A percentile compares a stretch with the other conserved stretches of the same genome.
phyloP scores from a whole-genome alignment of 768 basidiomycete species.

The Termitomyces sp. region DNA sequence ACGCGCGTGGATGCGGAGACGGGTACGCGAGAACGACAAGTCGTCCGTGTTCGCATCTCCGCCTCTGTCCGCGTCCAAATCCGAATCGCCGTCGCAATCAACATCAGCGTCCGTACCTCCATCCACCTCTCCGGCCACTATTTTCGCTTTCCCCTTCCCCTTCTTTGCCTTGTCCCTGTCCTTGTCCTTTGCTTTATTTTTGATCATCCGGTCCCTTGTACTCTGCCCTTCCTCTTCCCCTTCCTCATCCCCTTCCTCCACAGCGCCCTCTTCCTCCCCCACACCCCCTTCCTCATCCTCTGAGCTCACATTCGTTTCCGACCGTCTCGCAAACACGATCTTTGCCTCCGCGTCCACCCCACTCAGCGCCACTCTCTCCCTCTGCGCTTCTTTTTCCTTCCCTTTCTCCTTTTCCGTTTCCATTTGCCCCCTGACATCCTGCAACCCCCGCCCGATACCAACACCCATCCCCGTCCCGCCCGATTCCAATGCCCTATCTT shows the following conservation, averaged over 20 bases:
- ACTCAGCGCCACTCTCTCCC: background rate
- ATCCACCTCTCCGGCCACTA: background rate
- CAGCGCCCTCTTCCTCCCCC: background rate
- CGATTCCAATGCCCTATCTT: background rate
- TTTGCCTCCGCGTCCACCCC: slow-evolving; percentile 8
- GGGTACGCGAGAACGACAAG: background rate
- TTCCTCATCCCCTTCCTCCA: background rate
- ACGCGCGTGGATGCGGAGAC: background rate
- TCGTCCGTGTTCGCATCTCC: background rate
- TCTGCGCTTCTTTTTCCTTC: background rate
- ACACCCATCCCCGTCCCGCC: slow-evolving; percentile 1
- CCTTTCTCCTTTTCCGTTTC: background rate
- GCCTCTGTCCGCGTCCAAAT: background rate
- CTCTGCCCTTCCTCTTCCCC: background rate
- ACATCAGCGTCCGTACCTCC: background rate
- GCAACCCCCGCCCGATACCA: slow-evolving; percentile 1
- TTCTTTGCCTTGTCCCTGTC: background rate
- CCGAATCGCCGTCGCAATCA: background rate
- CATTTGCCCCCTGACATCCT: slow-evolving; percentile 6
- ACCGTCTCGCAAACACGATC: slow-evolving; percentile 8
- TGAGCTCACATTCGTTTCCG: background rate
- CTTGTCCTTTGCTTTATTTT: background rate
- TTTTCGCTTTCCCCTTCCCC: slow-evolving; percentile 3
- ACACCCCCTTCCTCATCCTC: background rate
- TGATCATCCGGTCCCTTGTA: background rate